Evolutionary conservation across 2,329 filamentous ascomycete species (phyloP).

Genomic region (Aspergillus sp.): DNA sequence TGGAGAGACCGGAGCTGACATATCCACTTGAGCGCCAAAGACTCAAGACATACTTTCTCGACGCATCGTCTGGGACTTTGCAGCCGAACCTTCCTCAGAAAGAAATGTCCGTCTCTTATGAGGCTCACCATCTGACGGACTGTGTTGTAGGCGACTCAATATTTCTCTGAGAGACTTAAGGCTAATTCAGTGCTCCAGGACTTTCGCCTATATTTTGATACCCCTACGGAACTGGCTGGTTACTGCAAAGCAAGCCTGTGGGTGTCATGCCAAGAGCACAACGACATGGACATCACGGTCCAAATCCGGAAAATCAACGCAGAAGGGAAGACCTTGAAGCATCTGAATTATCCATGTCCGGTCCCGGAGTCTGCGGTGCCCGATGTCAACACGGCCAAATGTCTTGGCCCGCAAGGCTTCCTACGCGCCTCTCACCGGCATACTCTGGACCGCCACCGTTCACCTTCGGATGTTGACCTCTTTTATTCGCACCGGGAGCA

Average conservation of each 20-base stretch:
- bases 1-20: not conserved
- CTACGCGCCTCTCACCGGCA: not conserved
- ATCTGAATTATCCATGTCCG: not conserved
- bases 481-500: not conserved
- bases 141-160: not conserved
- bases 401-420: not conserved
- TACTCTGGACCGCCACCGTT: not conserved
- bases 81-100: not conserved
- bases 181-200: not conserved
- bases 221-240: slow-evolving; percentile 1
- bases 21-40: not conserved
- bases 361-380: not conserved
- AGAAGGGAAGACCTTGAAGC: not conserved
- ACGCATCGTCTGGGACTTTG: not conserved
- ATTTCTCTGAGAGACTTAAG: not conserved
- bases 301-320: not conserved
- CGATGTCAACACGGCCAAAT: not conserved
- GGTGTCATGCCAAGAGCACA: slow-evolving; percentile 1
- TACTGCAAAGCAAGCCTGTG: not conserved
- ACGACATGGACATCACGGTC: not conserved
- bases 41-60: not conserved
- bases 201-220: not conserved
- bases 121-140: not conserved
- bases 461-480: not conserved
- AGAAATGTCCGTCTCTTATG: not conserved